Evolutionary conservation across 306 rosid genomes (phyloP), one percentile per base, ranked within the genome.

Genomic region (Adenanthera pavonina): DNA sequence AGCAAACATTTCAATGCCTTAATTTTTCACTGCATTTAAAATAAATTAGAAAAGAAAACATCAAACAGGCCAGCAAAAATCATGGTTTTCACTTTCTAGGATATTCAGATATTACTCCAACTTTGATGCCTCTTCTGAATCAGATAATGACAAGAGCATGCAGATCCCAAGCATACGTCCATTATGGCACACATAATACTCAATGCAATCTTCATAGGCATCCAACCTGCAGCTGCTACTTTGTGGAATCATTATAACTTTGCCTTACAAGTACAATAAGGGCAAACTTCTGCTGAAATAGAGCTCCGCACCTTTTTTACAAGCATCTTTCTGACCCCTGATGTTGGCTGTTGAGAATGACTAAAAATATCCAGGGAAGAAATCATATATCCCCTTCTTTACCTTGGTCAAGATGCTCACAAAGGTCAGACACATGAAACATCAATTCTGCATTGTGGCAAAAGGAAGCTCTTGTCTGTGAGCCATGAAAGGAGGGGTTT

Each of bases 321-420:
- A 83, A 95, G 92, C 99, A 93, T 87, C 85, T 86, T 89, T 81
- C 92, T 83, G 41, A 91, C 93, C 79, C 93, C 91, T n/a, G 99
- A 89, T 43, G 88, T 80, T 4, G 98, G 79, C 30, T 25, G 30
- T 25, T 4, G 98, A 80, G 75, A 95, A 95, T 0, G 99, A 93
- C 93, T 95, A 92, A 80, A 95, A 95, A 80, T 93, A 81, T 59
- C 99, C 99, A 2, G 97, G 90, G 77, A 89, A 93, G 85, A 95
- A 95, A 95, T 66, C 99, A 98, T 65, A 95, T 80, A 82, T 95
- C 99, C 14, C 98, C 99, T 36, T 89, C 99, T 59, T 93, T 98
- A 16, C 97, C 97, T 89, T 93, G 92, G 83, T 93, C 94, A 80
- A 93, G 94, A 91, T 95, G 99, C 84, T 93, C 98, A 69, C 99